Conservation (phyloP, 805 yeast species). For the Lipomyces chichibuensis region DNA sequence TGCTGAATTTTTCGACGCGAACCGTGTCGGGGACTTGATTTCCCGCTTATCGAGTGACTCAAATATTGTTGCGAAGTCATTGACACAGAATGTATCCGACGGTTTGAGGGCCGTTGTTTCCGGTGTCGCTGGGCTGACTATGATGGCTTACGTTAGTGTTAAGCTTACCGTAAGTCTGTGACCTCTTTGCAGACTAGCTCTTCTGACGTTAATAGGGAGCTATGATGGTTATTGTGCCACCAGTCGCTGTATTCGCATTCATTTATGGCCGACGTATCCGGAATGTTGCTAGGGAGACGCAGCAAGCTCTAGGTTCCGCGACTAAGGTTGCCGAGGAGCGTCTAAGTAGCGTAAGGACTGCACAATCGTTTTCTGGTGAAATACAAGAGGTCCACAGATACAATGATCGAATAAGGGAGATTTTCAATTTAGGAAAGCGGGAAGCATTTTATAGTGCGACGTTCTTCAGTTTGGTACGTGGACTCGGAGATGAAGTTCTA, state of each 20-base stretch:
- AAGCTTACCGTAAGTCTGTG: slow-evolving; percentile 61
- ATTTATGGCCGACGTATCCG: slow-evolving; percentile 82
- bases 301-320: slow-evolving; percentile 79
- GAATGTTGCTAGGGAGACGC: slow-evolving; percentile 71
- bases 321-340: slow-evolving; percentile 94
- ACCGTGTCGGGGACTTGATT: slow-evolving; percentile 88
- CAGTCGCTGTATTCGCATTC: slow-evolving; percentile 74
- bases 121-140: slow-evolving; percentile 82
- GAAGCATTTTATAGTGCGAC: slow-evolving; percentile 59
- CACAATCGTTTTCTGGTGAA: slow-evolving; percentile 90
- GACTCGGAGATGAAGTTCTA: not conserved
- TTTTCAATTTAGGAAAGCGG: slow-evolving; percentile 67
- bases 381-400: slow-evolving; percentile 73
- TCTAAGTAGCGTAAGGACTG: slow-evolving; percentile 78
- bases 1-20: slow-evolving; percentile 84
- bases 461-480: slow-evolving; percentile 27
- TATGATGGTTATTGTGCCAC: slow-evolving; percentile 81
- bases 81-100: slow-evolving; percentile 87
- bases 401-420: slow-evolving; percentile 66
- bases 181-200: not conserved
- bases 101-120: slow-evolving; percentile 84
- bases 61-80: slow-evolving; percentile 79
- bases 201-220: slow-evolving; percentile 43
- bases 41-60: slow-evolving; percentile 88
- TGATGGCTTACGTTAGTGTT: slow-evolving; percentile 89